Base-by-base conservation (phyloP, 352 stramenopile species). In the Phytophthora cactorum region DNA sequence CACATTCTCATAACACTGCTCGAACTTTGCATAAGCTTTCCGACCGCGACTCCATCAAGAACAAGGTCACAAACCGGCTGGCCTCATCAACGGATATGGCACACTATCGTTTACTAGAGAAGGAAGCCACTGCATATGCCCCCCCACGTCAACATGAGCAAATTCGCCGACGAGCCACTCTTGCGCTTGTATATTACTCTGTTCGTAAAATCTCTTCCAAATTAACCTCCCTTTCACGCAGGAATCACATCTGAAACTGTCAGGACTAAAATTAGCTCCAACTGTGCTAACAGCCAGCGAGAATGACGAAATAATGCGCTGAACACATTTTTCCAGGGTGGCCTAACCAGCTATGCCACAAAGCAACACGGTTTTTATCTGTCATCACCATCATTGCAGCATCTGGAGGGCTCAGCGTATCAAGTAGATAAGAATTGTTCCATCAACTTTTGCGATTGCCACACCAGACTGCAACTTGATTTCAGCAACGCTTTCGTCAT, bases 131-230 rank as follows among this genome's bases (percentile, higher is more conserved):
- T 15, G 38, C 2, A 36, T 70, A 74, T 6, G 66, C 55, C 3
- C 54, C 60, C 59, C 59, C 12, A 70, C 28, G 60, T 70, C 66
- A 17, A 52, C 6, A 57, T 73, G 54, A 14, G 51, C 43, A 29
- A 22, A 39, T 49, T 74, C 49, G 14, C 54, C 66, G 44, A 59
- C 12, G 14, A 59, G 14, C 50, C 49, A 66, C 9, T 29, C 28
- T 1, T 39, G 59, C 17, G 12, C n/a, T 50, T 39, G 15, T 38
- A 12, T 15, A 43, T 14, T 4, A 11, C 11, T 43, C 27, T 17
- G 7, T 27, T 17, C 25, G 9, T 27, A 49, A 54, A 66, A 59
- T 36, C 38, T 54, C 17, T 54, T 53, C 25, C 59, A 2, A 3
- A 49, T 66, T 17, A 66, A 3, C 17, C 59, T 66, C 2, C 59